phyloP scores from a whole-genome alignment of 2,329 filamentous ascomycete genomes.

The Ophiostoma montium region DNA sequence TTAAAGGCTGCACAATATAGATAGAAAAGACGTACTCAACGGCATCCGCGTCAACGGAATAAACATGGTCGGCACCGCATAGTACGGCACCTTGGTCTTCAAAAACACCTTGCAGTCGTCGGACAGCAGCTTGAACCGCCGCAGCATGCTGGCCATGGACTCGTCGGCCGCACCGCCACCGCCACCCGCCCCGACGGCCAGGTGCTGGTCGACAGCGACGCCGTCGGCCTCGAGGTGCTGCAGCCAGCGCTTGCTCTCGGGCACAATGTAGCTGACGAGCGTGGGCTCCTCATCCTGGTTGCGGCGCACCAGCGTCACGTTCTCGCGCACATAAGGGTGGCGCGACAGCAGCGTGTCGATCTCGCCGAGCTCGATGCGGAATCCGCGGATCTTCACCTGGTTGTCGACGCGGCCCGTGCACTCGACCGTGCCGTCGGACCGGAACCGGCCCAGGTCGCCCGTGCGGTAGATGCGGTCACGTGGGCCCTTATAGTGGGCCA shows the following conservation, averaged over 20 bases:
- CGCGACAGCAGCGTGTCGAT: constrained; percentile 74
- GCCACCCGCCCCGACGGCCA: constrained; percentile 38
- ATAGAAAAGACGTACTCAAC: constrained; percentile 3
- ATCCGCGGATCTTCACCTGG: constrained; percentile 88
- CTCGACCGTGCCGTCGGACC: constrained; percentile 51
- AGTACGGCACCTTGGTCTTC: constrained; percentile 55
- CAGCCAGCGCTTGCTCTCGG: constrained; percentile 57
- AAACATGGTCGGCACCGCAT: constrained; percentile 62
- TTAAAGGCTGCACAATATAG: too few relatives aligned
- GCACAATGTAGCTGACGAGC: constrained; percentile 81
- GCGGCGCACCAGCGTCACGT: constrained; percentile 70
- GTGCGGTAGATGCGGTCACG: constrained; percentile 77
- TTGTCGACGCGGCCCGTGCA: constrained; percentile 64
- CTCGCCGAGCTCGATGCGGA: constrained; percentile 86
- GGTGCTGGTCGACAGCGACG: constrained; percentile 29
- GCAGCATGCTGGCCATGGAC: constrained; percentile 8
- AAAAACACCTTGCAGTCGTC: constrained; percentile 31
- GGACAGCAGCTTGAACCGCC: constrained; percentile 9
- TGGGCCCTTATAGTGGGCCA: constrained; percentile 1
- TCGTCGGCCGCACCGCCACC: constrained; percentile 27
- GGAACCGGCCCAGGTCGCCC: constrained; percentile 72
- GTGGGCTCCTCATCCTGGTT: constrained; percentile 76
- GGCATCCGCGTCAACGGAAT: constrained; percentile 50
- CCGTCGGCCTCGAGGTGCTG: constrained; percentile 39
- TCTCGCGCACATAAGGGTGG: constrained; percentile 67